Base-by-base conservation (phyloP, 2,329 filamentous ascomycete genomes). In the Paracoccidioides brasiliensis region DNA sequence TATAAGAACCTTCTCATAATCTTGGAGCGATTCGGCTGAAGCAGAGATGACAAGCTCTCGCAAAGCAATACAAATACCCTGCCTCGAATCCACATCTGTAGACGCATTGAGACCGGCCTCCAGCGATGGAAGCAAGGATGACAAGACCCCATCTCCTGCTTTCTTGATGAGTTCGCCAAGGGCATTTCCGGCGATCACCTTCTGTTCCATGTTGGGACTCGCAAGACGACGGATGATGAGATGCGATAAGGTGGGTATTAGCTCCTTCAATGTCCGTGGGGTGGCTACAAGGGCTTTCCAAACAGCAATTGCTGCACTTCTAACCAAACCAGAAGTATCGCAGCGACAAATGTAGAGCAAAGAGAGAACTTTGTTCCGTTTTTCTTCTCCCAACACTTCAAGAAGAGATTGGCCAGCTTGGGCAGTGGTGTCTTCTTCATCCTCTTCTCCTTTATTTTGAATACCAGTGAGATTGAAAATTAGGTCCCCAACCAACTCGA, bases 381-480 rank as follows among this genome's bases (percentile, higher is more conserved):
- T 94, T 69, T 97, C 93, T 68, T 95, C 89, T 62, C 93, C 94
- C 50, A 98, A 86, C 1, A 91, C 85, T 69, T 97, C 91, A 59
- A 95, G 83, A 53, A 98, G 78, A n/a, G 93, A 96, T 58, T 88
- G 85, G 7, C 91, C 88, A 37, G 93, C 90, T 73, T 97, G 90
- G 64, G 84, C 86, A 45, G 84, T 86, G 56, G 77, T 79, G 57
- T 88, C 86, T 62, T 93, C 86, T 57, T 88, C 85, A 49, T 89
- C 87, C 22, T 83, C 78, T 58, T 89, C 88, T 4, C 78, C 77
- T 63, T 85, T 89, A 56, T 83, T 87, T 64, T 81, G 94, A 68
- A 97, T 90, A 67, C 93, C 93, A 32, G 90, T 96, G 57, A 98
- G 85, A 69, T 96, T 98, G 80, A 98, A 98, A 30, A 98, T 80